A percentile compares a stretch with the other conserved stretches of the same genome.
These are phyloP conservation scores for Sporothrix luriei DNA, from an alignment of 2,329 filamentous ascomycete genomes.

Conservation along the genomic window DNA sequence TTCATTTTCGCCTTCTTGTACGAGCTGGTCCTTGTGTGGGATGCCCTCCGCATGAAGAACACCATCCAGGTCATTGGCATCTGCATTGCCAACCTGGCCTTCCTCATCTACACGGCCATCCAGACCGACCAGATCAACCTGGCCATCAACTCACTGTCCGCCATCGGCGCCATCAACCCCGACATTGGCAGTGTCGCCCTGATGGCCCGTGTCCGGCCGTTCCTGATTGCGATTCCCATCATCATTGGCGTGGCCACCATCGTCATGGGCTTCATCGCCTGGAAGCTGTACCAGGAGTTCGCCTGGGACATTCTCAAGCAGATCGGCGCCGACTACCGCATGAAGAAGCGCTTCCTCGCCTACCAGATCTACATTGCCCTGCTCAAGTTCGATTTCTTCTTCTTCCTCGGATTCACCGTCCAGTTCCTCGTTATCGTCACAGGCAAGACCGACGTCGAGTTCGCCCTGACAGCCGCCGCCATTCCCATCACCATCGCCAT, in stretches of 20 bases:
- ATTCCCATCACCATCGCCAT: conserved; percentile 90
- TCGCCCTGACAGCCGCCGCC: conserved; percentile 82
- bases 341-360: conserved; percentile 94
- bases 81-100: conserved; percentile 86
- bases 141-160: conserved; percentile 63
- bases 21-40: conserved; percentile 85
- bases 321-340: conserved; percentile 92
- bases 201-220: conserved; percentile 71
- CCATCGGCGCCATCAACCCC: conserved; percentile 47
- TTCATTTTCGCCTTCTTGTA: conserved; percentile 98
- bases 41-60: conserved; percentile 91
- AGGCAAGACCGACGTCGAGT: conserved; percentile 69
- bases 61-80: conserved; percentile 98
- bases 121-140: conserved; percentile 87
- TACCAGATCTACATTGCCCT: conserved; percentile 99
- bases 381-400: conserved; percentile 99
- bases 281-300: conserved; percentile 98
- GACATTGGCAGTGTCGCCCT: conserved; percentile 49
- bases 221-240: conserved; percentile 80
- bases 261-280: conserved; percentile 74
- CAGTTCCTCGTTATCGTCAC: conserved; percentile 95
- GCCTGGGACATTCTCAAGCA: conserved; percentile 99
- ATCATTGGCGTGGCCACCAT: conserved; percentile 77
- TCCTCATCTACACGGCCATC: conserved; percentile 89
- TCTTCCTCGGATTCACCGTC: conserved; percentile 97